Base-by-base conservation (phyloP, 2,329 filamentous ascomycete species). In the Pseudogymnoascus sp. region DNA sequence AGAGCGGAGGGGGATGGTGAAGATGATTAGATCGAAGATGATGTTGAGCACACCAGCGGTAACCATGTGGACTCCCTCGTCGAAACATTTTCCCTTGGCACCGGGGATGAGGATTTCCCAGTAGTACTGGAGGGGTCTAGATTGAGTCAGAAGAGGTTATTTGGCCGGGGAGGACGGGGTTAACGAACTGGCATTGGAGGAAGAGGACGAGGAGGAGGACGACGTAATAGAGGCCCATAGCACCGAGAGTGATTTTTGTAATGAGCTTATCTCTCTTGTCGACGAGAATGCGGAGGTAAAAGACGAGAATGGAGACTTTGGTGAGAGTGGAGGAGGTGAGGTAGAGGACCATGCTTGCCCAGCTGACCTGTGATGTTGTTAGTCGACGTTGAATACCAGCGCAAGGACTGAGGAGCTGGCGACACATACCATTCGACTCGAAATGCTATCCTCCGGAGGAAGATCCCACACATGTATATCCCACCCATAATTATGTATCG, bases 381-480 rank as follows among this genome's bases (percentile, higher is more conserved):
- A 47, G 41, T 21, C 54, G 11, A 58, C 21, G 21, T 15, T 21
- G 10, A 21, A 36, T 36, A 37, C 5, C 9, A 26, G 15, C 4
- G 8, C n/a, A 36, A 15, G 31, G 13, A 17, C 11, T 58, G 15
- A 31, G 11, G 3, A 29, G 24, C 29, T 31, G 24, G 10, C 24
- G 4, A 4, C 9, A 13, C 41, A 9, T 47, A 74, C 61, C 41
- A 77, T 75, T 57, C 73, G 67, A 26, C 72, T 66, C 5, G 66
- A 65, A 8, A 70, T 62, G 3, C 74, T 58, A 65, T 68, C 70
- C 8, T 63, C 37, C 4, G 65, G 24, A 10, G 71, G 68, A 3
- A 77, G 67, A 63, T 78, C 76, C 75, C 75, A 77, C 13, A 75
- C 63, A 63, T 77, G 75, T 44, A 75, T 69, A 60, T 74, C 71